Evolutionary conservation across 495 filamentous ascomycete species (phyloP), one percentile per base, ranked within the genome.

Genomic region (Aspergillus biplanus): DNA sequence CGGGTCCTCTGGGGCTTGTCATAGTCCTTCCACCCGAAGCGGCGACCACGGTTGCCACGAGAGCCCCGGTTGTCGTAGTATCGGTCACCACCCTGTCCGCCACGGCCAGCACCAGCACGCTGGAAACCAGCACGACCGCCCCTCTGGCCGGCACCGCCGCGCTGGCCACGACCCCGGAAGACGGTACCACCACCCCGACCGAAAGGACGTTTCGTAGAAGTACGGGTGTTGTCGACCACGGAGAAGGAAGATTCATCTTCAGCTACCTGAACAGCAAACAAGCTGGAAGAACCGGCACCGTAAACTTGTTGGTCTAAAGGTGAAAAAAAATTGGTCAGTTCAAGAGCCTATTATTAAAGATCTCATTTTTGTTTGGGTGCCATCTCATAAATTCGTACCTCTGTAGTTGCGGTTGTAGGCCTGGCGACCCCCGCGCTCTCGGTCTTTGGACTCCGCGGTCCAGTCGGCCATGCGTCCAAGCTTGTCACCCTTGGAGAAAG

Each of bases 391-490:
- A 69, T 33, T 64, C 81, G 59, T 75, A 96, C 93, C 95, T 84
- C 95, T 89, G 77, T 90, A 97, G 72, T 92, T 93, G 54, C 93
- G 81, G 73, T 95, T 93, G 75, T 96, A 97, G 63, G 91, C 90
- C 71, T 92, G 89, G 69, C 95, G 80, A 54, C 92, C 90, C 52
- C 89, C 88, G 52, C 93, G 83, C 61, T 92, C 87, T 63, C 89
- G 78, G 65, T 96, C 93, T 79, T 97, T 97, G 66, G 90, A 87
- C 66, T 97, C 95, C n/a, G 88, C 73, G 9, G 93, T 96, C 96
- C 96, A 99, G 79, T 99, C 95, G 18, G 95, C 95, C 95, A 99
- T 99, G 67, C 95, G 92, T 58, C 96, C 95, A 33, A 99, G 82
- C 83, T 98, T 99, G 83, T 99, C 95, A 68, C 92, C 92, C 82